Percentiles rank a stretch among this genome's conserved stretches.
Evolutionary conservation across 257 asterid species (phyloP).

Genomic region (Jaltomata sinuosa): DNA sequence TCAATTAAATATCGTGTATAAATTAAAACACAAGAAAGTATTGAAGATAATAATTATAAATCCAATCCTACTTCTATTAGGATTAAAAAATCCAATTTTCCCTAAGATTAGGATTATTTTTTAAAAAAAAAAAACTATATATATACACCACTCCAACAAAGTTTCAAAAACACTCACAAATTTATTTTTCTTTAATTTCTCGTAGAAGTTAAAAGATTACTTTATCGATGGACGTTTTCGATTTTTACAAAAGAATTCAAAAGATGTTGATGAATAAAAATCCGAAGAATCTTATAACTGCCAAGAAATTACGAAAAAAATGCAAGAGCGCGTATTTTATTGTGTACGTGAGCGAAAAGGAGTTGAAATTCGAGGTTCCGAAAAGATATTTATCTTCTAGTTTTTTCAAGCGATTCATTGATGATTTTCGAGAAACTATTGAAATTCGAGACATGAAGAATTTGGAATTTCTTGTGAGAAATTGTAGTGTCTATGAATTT

Average conservation of each 20-base stretch:
- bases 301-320: neutral
- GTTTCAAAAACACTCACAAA: too few species aligned
- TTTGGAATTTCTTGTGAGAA: neutral
- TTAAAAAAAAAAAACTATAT: too few species aligned
- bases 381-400: neutral
- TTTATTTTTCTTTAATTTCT: too few species aligned
- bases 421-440: neutral
- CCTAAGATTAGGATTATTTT: too few species aligned
- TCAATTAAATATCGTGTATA: too few species aligned
- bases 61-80: too few species aligned
- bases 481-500: too few species aligned
- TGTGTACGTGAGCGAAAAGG: neutral
- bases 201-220: too few species aligned
- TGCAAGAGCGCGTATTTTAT: neutral
- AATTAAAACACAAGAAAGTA: too few species aligned
- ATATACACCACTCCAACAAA: too few species aligned
- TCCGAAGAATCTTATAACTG: neutral
- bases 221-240: neutral
- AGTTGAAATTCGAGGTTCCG: neutral
- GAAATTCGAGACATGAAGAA: neutral
- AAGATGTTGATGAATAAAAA: neutral
- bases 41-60: too few species aligned
- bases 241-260: neutral
- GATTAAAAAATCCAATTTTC: too few species aligned
- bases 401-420: neutral